phyloP scores from a whole-genome alignment of 176 grass and related monocot genomes.

The Carex cristatella region DNA sequence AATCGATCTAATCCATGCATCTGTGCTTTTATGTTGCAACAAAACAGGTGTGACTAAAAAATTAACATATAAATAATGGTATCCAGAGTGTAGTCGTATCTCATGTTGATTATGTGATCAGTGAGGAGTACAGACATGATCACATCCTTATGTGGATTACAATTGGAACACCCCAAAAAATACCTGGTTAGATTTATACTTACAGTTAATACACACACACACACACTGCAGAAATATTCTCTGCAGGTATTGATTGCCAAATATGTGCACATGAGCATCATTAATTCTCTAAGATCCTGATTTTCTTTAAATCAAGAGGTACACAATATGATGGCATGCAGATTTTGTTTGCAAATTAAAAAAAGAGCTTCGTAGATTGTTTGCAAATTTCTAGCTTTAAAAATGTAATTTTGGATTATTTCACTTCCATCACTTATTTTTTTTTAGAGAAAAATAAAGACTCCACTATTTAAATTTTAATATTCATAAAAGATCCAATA shows the following conservation, averaged over 20 bases:
- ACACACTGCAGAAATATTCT: neutral
- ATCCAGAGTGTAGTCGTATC: slow-evolving; percentile 18
- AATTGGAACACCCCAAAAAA: neutral
- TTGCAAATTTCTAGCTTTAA: no score
- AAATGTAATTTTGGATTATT: no score
- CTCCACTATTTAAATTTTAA: no score
- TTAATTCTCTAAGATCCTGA: no score
- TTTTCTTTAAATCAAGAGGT: no score
- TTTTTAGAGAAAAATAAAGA: no score
- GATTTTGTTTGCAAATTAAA: no score
- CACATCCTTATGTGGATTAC: neutral
- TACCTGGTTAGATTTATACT: neutral
- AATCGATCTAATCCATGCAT: neutral
- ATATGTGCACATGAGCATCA: neutral
- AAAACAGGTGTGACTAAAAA: neutral
- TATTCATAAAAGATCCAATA: no score
- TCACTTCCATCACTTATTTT: no score
- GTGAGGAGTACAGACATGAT: neutral
- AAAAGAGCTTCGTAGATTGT: no score
- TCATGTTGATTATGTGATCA: neutral
- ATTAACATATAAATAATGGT: neutral
- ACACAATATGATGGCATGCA: no score
- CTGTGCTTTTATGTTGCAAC: neutral
- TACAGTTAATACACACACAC: neutral
- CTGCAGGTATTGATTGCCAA: neutral